A percentile compares a stretch with the other conserved stretches of the same genome.
phyloP scores from a whole-genome alignment of 805 yeast species.

The Wickerhamiella shivajii region DNA sequence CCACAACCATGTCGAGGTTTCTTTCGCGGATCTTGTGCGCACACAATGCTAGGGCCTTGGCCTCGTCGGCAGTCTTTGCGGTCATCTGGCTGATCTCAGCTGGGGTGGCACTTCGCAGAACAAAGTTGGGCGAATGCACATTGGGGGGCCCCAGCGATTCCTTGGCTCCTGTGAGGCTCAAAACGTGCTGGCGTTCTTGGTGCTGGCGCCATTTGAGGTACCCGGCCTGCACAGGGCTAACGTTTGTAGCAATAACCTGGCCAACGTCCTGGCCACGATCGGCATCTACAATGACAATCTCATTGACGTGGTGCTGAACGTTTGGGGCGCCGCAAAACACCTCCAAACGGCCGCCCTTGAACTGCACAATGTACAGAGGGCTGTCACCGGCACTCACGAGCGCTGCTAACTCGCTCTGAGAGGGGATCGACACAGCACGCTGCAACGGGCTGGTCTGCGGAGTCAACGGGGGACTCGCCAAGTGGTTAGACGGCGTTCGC shows the following conservation, averaged over 20 bases:
- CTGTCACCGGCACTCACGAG: slow-evolving; percentile 15
- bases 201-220: slow-evolving; percentile 49
- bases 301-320: slow-evolving; percentile 33
- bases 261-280: slow-evolving; percentile 74
- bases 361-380: slow-evolving; percentile 47
- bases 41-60: slow-evolving; percentile 50
- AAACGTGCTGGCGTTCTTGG: slow-evolving; percentile 57
- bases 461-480: slow-evolving; percentile 6
- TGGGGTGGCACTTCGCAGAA: slow-evolving; percentile 46
- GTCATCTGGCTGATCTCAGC: slow-evolving; percentile 45
- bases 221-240: slow-evolving; percentile 53
- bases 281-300: slow-evolving; percentile 70
- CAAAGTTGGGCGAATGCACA: slow-evolving; percentile 52
- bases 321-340: slow-evolving; percentile 48
- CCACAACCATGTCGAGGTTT: slow-evolving; percentile 40
- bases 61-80: slow-evolving; percentile 52
- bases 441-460: slow-evolving; percentile 7
- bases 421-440: slow-evolving; percentile 3
- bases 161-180: slow-evolving; percentile 26
- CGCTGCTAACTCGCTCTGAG: too few relatives aligned
- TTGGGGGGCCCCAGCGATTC: slow-evolving; percentile 27
- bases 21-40: slow-evolving; percentile 39
- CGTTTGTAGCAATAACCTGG: slow-evolving; percentile 40
- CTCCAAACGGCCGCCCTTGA: slow-evolving; percentile 69
- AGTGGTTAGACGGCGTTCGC: background rate